phyloP scores from a whole-genome alignment of 371 early-diverging fungal species.

The Syncephalastrum racemosum region DNA sequence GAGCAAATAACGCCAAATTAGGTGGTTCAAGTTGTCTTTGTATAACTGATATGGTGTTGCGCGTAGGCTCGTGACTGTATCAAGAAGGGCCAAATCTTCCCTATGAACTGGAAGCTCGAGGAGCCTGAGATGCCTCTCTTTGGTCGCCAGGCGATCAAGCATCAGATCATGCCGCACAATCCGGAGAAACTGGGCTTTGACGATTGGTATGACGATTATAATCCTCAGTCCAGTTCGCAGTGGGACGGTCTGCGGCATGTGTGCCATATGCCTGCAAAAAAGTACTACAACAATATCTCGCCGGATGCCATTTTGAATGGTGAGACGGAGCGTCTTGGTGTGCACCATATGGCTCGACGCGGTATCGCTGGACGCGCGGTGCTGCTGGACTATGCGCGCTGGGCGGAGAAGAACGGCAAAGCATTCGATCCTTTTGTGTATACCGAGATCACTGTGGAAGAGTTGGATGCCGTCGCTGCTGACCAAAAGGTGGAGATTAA shows the following conservation, averaged over 20 bases:
- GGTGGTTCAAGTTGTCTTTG: neutral
- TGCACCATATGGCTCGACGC: conserved; percentile 43
- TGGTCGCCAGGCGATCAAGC: conserved; percentile 23
- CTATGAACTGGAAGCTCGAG: conserved; percentile 45
- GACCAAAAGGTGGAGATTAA: conserved; percentile 38
- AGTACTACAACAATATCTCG: conserved; percentile 36
- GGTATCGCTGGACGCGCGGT: conserved; percentile 50
- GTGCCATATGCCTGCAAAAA: conserved; percentile 15
- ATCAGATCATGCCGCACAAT: conserved; percentile 15
- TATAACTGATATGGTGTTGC: neutral
- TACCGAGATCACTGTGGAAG: conserved; percentile 33
- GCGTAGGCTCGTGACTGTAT: conserved; percentile 1
- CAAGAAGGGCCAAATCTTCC: conserved; percentile 30
- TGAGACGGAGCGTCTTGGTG: conserved; percentile 27
- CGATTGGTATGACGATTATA: conserved; percentile 37
- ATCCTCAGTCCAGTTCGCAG: conserved; percentile 41
- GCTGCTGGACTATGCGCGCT: conserved; percentile 41
- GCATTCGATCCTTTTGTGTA: conserved; percentile 31
- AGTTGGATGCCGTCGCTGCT: conserved; percentile 34
- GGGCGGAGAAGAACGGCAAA: conserved; percentile 29
- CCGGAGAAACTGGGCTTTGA: conserved; percentile 24
- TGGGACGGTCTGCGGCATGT: conserved; percentile 49
- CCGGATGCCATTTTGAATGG: conserved; percentile 2
- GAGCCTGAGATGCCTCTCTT: conserved; percentile 26
- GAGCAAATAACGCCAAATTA: neutral